A percentile compares a stretch with the other conserved stretches of the same genome.
These are phyloP conservation scores for Sutorius eximius DNA, from an alignment of 1,284 basidiomycete genomes.

Conservation along the genomic window DNA sequence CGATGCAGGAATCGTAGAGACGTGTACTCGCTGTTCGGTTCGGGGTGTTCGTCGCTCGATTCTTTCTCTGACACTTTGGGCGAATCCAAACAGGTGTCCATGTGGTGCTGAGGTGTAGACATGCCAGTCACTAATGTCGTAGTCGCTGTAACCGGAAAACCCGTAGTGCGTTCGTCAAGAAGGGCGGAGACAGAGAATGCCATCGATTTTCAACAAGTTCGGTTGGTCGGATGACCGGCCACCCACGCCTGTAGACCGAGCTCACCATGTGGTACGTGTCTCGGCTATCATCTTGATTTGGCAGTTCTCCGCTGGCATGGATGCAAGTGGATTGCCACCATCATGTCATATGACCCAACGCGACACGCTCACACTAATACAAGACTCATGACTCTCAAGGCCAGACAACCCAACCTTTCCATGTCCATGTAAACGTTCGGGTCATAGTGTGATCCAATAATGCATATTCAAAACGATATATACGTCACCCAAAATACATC, in stretches of 20 bases:
- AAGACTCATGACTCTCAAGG: too few relatives aligned
- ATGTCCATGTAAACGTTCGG: too few relatives aligned
- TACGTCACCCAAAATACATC: too few relatives aligned
- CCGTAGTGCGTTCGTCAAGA: background rate
- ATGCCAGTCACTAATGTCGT: background rate
- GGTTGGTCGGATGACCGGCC: background rate
- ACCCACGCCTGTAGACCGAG: background rate
- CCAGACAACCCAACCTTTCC: too few relatives aligned
- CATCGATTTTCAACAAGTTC: background rate
- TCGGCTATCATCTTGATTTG: too few relatives aligned
- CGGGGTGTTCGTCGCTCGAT: background rate
- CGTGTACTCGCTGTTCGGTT: background rate
- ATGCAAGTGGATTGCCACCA: too few relatives aligned
- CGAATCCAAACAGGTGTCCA: background rate
- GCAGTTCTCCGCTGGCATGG: too few relatives aligned
- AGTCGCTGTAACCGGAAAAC: background rate
- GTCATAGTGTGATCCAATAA: too few relatives aligned
- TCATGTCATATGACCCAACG: too few relatives aligned
- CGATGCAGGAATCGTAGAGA: slow-evolving; percentile 20
- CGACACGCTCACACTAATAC: too few relatives aligned
- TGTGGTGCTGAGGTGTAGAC: slow-evolving; percentile 3
- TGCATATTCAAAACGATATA: too few relatives aligned
- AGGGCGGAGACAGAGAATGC: background rate
- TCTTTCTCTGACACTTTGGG: slow-evolving; percentile 4
- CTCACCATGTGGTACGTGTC: too few relatives aligned